Base-by-base conservation (phyloP, 192 early-diverging fungal genomes). In the Coemansia sp. region DNA sequence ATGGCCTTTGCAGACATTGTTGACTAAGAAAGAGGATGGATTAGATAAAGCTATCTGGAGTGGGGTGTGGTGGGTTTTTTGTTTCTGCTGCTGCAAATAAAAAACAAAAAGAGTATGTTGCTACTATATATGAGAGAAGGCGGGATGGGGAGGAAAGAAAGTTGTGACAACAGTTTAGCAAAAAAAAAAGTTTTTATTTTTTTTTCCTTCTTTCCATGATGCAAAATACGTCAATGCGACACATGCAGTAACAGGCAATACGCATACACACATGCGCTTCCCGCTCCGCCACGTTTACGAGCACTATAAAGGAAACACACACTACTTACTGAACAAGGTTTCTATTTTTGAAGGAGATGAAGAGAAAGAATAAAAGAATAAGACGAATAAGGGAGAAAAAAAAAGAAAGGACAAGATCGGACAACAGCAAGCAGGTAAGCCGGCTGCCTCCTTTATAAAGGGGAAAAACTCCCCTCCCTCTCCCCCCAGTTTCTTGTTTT, bases 1-100 rank as follows among this genome's bases (percentile, higher is more conserved):
- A 97, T 91, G 57, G 95, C 90, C 79, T 95, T 95, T 58, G 92
- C 92, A 46, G 90, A 91, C 90, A 93, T 92, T 56, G 36, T 60
- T 43, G 25, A 20, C n/a, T 29, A 25, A 43, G 38, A 38, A 17
- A 43, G 40, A 32, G 1, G 23, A 46, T 6, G 14, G 10, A 11
- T 20, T 61, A 29, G 3, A 1, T 29, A 3, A 29, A 29, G 29
- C 29, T 14, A 19, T 25, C 11, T 40, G 7, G 38, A 5, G 36
- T 4, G 5, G 11, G 40, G 17, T 9, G 38, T 13, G 38, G 32
- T 14, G 9, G 5, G 23, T 8, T 55, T 64, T 33, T 54, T 54
- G 41, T 32, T 23, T 19, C 42, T 19, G 41, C 57, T 43, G 23
- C 14, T 48, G 25, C 41, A 38, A 42, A 40, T 40, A 48, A 41